phyloP scores from a whole-genome alignment of 2,329 filamentous ascomycete genomes.

The Phyllosticta ampelicida region DNA sequence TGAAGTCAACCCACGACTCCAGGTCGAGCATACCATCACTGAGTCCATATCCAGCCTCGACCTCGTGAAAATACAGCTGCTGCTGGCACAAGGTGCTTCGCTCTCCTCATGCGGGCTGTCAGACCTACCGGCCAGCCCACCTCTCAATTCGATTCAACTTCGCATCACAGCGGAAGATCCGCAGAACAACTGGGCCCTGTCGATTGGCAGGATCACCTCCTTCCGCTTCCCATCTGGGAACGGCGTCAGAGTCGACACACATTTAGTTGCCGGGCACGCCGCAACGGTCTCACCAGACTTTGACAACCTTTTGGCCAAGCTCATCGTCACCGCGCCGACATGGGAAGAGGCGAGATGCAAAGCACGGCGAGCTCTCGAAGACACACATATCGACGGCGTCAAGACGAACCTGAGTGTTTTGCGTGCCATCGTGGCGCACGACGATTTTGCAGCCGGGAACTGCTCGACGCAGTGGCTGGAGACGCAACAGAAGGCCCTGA shows the following conservation, averaged over 20 bases:
- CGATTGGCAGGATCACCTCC: slow-evolving; percentile 47
- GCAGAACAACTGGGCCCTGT: slow-evolving; percentile 41
- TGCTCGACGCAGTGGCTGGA: slow-evolving; percentile 52
- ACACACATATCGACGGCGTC: slow-evolving; percentile 45
- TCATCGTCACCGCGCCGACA: slow-evolving; percentile 44
- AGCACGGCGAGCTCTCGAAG: slow-evolving; percentile 43
- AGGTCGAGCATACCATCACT: slow-evolving; percentile 53
- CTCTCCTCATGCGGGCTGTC: slow-evolving; percentile 18
- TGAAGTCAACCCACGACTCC: slow-evolving; percentile 50
- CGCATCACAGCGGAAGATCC: slow-evolving; percentile 49
- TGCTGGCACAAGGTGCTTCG: slow-evolving; percentile 41
- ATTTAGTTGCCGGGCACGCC: slow-evolving; percentile 34
- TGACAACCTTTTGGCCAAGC: slow-evolving; percentile 49
- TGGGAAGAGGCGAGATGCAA: slow-evolving; percentile 46
- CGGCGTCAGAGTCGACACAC: slow-evolving; percentile 47
- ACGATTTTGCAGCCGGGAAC: slow-evolving; percentile 37
- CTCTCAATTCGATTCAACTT: slow-evolving; percentile 43
- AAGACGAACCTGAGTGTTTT: slow-evolving; percentile 49
- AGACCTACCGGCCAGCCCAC: slow-evolving; percentile 28
- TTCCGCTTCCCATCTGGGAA: slow-evolving; percentile 47
- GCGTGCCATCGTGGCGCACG: slow-evolving; percentile 41
- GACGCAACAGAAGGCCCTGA: slow-evolving; percentile 32
- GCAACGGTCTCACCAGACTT: slow-evolving; percentile 44
- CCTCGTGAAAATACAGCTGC: slow-evolving; percentile 45
- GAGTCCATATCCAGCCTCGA: slow-evolving; percentile 45